These are phyloP conservation scores for Hymenoscyphus occultus DNA, from an alignment of 2,329 filamentous ascomycete species.

Conservation along the genomic window DNA sequence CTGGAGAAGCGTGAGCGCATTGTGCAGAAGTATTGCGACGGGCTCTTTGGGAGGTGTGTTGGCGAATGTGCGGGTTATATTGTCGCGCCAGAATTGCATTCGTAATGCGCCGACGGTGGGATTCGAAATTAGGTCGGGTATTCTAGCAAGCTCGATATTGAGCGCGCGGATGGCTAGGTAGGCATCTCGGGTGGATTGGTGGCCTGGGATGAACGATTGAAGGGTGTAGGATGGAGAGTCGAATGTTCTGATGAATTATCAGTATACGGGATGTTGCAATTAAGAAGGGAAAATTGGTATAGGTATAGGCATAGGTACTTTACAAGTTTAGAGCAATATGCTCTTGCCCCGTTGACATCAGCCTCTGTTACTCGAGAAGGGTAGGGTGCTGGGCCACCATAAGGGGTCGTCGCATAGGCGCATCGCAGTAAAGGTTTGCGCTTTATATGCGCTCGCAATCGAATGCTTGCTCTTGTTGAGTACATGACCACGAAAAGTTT, in stretches of 20 bases:
- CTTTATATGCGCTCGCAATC: conserved; percentile 24
- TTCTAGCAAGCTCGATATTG: conserved; percentile 86
- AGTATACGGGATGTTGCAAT: not conserved
- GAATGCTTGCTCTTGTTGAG: conserved; percentile 26
- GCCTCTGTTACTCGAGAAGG: conserved; percentile 34
- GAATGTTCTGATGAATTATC: conserved; percentile 58
- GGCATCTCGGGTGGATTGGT: conserved; percentile 65
- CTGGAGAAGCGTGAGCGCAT: conserved; percentile 64
- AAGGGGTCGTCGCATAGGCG: conserved; percentile 35
- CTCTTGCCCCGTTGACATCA: conserved; percentile 35
- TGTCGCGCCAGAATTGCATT: conserved; percentile 92
- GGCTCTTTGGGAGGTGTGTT: conserved; percentile 84
- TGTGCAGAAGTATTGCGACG: conserved; percentile 78
- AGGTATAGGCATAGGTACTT: conserved; percentile 26
- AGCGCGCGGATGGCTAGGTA: conserved; percentile 89
- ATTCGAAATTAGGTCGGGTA: conserved; percentile 86
- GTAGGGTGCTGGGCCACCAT: conserved; percentile 34
- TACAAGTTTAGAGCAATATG: conserved; percentile 37
- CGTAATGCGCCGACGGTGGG: conserved; percentile 84
- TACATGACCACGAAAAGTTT: too few relatives aligned
- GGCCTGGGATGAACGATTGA: conserved; percentile 72
- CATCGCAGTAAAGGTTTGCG: conserved; percentile 20
- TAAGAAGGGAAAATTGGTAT: not conserved
- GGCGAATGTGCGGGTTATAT: conserved; percentile 72
- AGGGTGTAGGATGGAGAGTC: conserved; percentile 88